Evolutionary conservation across 768 basidiomycete genomes (phyloP).

Genomic region (Clitopilus hobsonii): DNA sequence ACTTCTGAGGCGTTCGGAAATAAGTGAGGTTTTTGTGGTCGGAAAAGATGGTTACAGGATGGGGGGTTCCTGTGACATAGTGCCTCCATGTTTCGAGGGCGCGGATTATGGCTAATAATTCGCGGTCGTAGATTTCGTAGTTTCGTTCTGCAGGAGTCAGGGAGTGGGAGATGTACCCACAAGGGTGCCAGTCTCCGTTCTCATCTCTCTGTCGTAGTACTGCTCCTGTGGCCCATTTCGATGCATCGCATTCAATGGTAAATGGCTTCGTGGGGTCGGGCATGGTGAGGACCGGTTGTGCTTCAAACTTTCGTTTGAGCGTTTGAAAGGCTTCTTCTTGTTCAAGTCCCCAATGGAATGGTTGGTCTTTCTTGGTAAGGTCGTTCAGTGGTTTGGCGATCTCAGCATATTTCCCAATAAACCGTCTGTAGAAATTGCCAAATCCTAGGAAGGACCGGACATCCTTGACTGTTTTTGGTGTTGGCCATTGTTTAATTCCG

Average conservation of each 20-base stretch:
- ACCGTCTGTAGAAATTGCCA: conserved; percentile 29
- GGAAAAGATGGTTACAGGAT: too few species aligned
- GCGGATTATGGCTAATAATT: background rate
- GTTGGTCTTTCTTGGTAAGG: conserved; percentile 19
- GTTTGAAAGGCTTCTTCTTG: conserved; percentile 19
- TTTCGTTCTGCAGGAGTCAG: too few species aligned
- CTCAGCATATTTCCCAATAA: conserved; percentile 25
- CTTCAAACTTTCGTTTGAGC: conserved; percentile 19
- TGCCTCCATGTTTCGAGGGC: background rate
- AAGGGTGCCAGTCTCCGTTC: background rate
- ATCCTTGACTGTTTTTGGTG: too few species aligned
- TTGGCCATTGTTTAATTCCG: conserved; percentile 32
- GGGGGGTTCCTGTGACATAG: too few species aligned
- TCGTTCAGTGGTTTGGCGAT: conserved; percentile 21
- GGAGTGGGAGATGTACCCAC: too few species aligned
- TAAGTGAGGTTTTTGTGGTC: too few species aligned
- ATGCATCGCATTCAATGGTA: conserved; percentile 24
- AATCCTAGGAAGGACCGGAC: conserved; percentile 43
- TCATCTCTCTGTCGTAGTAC: conserved; percentile 23
- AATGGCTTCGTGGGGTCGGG: conserved; percentile 10
- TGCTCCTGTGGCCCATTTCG: conserved; percentile 24
- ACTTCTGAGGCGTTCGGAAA: too few species aligned
- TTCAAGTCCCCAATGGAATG: conserved; percentile 12
- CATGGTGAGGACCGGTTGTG: conserved; percentile 19
- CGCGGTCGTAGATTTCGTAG: conserved; percentile 2